phyloP scores from a whole-genome alignment of 257 asterid genomes.

The Craterostigma plantagineum region DNA sequence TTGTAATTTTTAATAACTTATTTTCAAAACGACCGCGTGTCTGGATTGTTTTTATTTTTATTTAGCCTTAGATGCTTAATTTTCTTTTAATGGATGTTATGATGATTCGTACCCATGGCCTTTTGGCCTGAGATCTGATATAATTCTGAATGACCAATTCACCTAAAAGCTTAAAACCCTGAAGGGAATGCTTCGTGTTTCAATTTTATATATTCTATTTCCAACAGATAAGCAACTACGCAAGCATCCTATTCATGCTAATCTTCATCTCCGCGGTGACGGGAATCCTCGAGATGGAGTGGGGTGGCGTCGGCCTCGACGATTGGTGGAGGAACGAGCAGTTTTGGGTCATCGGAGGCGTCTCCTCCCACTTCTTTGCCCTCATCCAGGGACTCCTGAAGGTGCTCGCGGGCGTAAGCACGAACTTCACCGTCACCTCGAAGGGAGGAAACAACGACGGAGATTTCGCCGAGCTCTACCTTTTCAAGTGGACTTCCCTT shows the following conservation, averaged over 20 bases:
- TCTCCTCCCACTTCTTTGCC: constrained; percentile 83
- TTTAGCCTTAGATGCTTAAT: too few species aligned
- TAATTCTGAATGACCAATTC: too few species aligned
- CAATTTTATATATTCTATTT: too few species aligned
- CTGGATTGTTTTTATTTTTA: too few species aligned
- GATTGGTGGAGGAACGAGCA: constrained; percentile 99
- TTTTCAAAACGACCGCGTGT: too few species aligned
- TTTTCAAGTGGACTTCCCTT: constrained; percentile 90
- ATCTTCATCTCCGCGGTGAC: constrained; percentile 72
- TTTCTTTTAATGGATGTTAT: too few species aligned
- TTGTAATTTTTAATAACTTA: too few species aligned
- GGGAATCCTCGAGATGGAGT: constrained; percentile 74
- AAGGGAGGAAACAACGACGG: constrained; percentile 56
- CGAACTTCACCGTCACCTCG: constrained; percentile 84
- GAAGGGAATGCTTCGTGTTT: too few species aligned
- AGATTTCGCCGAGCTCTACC: constrained; percentile 63
- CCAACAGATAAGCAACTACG: constrained; percentile 69
- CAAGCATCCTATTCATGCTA: constrained; percentile 84
- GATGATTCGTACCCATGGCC: too few species aligned
- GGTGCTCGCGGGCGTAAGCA: constrained; percentile 74
- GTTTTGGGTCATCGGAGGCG: constrained; percentile 94
- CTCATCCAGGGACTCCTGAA: constrained; percentile 72
- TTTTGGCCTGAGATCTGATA: too few species aligned
- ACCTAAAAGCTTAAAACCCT: too few species aligned
- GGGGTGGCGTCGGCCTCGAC: constrained; percentile 95